A percentile compares a stretch with the other conserved stretches of the same genome.
Evolutionary conservation across 495 filamentous ascomycete species (phyloP).

Genomic region (Beverwykella pulmonaria): DNA sequence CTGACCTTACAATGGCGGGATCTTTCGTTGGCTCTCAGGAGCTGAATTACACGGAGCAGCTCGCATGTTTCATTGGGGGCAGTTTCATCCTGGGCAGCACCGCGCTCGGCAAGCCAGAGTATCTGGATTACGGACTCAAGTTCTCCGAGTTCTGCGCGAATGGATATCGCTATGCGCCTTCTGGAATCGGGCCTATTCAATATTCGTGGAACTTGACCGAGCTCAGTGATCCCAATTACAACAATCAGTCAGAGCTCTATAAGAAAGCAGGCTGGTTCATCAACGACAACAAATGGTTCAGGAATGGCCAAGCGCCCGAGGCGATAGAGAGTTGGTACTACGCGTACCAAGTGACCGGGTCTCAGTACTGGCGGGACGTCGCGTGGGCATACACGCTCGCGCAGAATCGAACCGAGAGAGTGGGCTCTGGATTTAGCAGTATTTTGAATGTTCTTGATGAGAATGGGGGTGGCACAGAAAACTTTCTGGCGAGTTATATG

Average conservation of each 20-base stretch:
- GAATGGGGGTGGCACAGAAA: slow-evolving; percentile 53
- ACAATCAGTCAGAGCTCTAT: slow-evolving; percentile 68
- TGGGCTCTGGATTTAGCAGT: slow-evolving; percentile 67
- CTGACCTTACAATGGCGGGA: slow-evolving; percentile 76
- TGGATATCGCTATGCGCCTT: slow-evolving; percentile 69
- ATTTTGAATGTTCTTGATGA: slow-evolving; percentile 65
- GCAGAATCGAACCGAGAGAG: slow-evolving; percentile 66
- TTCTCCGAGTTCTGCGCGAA: slow-evolving; percentile 74
- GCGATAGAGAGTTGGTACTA: slow-evolving; percentile 89
- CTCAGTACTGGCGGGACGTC: slow-evolving; percentile 59
- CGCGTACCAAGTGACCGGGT: slow-evolving; percentile 77
- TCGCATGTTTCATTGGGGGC: slow-evolving; percentile 81
- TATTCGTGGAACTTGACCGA: slow-evolving; percentile 67
- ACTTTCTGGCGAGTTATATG: slow-evolving; percentile 85
- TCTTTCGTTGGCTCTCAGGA: slow-evolving; percentile 56
- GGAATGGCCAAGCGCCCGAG: slow-evolving; percentile 77
- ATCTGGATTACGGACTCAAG: slow-evolving; percentile 72
- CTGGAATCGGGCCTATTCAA: slow-evolving; percentile 75
- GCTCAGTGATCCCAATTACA: slow-evolving; percentile 59
- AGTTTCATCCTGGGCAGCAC: slow-evolving; percentile 85
- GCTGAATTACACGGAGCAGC: slow-evolving; percentile 56
- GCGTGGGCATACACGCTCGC: slow-evolving; percentile 78
- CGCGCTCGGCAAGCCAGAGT: slow-evolving; percentile 62
- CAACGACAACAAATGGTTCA: slow-evolving; percentile 54
- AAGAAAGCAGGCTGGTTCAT: slow-evolving; percentile 27